These are phyloP conservation scores for Colletotrichum musicola DNA, from an alignment of 2,329 filamentous ascomycete species.

Conservation along the genomic window DNA sequence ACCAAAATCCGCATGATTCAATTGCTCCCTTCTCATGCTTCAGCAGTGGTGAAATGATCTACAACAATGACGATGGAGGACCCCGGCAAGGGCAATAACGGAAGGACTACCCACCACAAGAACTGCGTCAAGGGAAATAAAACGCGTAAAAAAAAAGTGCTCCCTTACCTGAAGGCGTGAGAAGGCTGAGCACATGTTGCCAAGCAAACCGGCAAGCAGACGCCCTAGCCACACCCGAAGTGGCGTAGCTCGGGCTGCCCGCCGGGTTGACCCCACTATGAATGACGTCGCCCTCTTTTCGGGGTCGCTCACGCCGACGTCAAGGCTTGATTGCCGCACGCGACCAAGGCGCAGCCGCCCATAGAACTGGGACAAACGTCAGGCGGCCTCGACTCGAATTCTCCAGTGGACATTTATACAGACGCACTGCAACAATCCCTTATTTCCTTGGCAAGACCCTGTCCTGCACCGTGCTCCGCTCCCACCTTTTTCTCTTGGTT, in stretches of 20 bases:
- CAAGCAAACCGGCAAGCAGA: slow-evolving; percentile 20
- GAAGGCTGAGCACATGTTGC: slow-evolving; percentile 21
- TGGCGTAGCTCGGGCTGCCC: slow-evolving; percentile 24
- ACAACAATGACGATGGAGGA: too few relatives aligned
- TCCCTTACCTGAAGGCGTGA: neutral
- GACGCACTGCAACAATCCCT: slow-evolving; percentile 24
- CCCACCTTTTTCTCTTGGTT: neutral
- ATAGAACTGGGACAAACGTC: slow-evolving; percentile 3
- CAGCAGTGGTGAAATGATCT: too few relatives aligned
- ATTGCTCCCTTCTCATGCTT: neutral
- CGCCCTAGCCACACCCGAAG: slow-evolving; percentile 34
- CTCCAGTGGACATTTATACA: slow-evolving; percentile 15
- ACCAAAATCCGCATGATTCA: slow-evolving; percentile 29
- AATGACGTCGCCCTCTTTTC: slow-evolving; percentile 32
- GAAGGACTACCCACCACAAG: too few relatives aligned
- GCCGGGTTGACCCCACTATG: slow-evolving; percentile 30
- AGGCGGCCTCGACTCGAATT: slow-evolving; percentile 13
- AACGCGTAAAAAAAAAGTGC: too few relatives aligned
- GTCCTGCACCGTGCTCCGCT: slow-evolving; percentile 28
- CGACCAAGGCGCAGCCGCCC: slow-evolving; percentile 32
- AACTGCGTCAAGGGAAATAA: too few relatives aligned
- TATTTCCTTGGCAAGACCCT: slow-evolving; percentile 12
- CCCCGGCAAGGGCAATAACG: too few relatives aligned
- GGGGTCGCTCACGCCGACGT: slow-evolving; percentile 21
- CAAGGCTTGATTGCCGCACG: slow-evolving; percentile 29